Conservation (phyloP, 176 grass and related monocot species). For the Saccharum officinarum region DNA sequence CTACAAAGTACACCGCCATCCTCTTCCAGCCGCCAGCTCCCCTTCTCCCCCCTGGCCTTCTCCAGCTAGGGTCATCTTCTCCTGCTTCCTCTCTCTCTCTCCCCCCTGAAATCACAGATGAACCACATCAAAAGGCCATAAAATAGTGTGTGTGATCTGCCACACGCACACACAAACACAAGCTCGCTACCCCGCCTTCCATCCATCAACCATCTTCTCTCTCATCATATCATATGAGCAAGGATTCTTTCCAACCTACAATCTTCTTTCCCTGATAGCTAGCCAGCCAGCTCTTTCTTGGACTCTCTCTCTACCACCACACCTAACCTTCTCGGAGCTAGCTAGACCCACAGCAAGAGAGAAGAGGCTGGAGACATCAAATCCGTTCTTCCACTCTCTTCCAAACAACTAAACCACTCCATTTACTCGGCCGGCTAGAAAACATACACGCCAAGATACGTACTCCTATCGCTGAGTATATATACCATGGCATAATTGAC, state of each 20-base stretch:
- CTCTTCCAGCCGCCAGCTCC: conserved; percentile 26
- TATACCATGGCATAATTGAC: conserved; percentile 57
- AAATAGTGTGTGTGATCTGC: conserved; percentile 72
- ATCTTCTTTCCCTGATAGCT: conserved; percentile 54
- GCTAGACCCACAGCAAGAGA: conserved; percentile 42
- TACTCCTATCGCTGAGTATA: conserved; percentile 10
- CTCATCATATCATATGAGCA: conserved; percentile 62
- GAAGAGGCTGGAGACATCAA: conserved; percentile 44
- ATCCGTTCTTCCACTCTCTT: conserved; percentile 42
- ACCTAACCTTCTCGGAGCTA: conserved; percentile 53
- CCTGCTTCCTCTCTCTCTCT: conserved; percentile 40
- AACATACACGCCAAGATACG: conserved; percentile 12
- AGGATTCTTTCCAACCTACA: conserved; percentile 62
- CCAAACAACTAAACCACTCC: conserved; percentile 38
- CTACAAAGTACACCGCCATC: conserved; percentile 61
- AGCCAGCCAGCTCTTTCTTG: conserved; percentile 42
- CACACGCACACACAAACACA: conserved; percentile 48
- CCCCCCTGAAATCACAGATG: conserved; percentile 41
- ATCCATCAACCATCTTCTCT: conserved; percentile 28
- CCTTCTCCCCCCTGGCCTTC: not conserved
- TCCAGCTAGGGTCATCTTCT: conserved; percentile 55
- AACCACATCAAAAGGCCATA: conserved; percentile 60
- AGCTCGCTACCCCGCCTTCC: not conserved
- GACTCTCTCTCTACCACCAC: conserved; percentile 35
- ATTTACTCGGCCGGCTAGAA: conserved; percentile 38